Conservation (phyloP, 805 yeast species). For the Candida sphagnicola region DNA sequence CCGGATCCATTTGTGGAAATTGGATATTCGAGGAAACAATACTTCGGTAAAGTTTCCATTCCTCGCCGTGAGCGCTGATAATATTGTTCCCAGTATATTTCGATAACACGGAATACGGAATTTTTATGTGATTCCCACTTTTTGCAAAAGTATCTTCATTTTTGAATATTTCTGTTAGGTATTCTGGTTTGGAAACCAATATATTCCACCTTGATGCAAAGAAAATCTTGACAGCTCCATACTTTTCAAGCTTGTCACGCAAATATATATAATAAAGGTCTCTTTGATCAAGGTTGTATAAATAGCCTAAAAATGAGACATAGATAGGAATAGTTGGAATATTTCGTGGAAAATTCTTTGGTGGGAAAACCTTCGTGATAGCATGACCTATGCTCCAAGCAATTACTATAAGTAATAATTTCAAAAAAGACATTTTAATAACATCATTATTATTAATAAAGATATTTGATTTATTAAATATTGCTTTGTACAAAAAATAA, state of each 20-base stretch:
- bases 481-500: too few species aligned
- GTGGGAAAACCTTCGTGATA: conserved; percentile 43
- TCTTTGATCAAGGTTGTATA: conserved; percentile 44
- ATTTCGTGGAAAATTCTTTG: conserved; percentile 45
- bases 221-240: conserved; percentile 57
- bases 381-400: too few species aligned
- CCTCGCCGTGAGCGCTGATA: conserved; percentile 53
- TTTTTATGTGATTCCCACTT: conserved; percentile 58
- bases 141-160: conserved; percentile 50
- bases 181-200: conserved; percentile 46
- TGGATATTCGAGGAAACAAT: conserved; percentile 46
- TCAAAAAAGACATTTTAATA: too few species aligned
- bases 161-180: conserved; percentile 42
- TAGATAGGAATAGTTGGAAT: conserved; percentile 63
- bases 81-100: conserved; percentile 58
- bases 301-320: conserved; percentile 46
- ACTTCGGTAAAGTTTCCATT: conserved; percentile 48
- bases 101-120: conserved; percentile 51
- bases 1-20: conserved; percentile 40
- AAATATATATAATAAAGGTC: conserved; percentile 43
- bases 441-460: too few species aligned
- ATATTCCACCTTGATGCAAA: conserved; percentile 64
- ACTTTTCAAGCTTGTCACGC: conserved; percentile 40
- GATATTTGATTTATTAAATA: too few species aligned
- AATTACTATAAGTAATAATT: background rate